phyloP scores from a whole-genome alignment of 768 basidiomycete genomes.

The Tulasnella sp. region DNA sequence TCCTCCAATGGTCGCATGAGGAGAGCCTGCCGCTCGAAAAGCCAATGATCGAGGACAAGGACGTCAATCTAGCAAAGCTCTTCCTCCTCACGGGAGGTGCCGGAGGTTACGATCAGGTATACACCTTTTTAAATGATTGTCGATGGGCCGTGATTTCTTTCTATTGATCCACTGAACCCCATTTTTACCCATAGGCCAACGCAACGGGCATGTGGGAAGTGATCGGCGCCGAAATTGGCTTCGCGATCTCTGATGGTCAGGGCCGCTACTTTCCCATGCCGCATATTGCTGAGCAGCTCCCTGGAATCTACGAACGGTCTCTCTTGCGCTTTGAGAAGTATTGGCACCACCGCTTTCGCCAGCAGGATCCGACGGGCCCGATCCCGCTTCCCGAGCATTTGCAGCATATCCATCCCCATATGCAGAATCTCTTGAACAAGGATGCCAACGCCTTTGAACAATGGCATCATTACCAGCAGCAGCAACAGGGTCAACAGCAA shows the following conservation, averaged over 20 bases:
- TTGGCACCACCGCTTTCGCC: not conserved
- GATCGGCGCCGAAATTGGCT: slow-evolving; percentile 9
- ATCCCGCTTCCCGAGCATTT: not conserved
- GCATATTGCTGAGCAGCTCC: not conserved
- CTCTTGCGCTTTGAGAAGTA: slow-evolving; percentile 4
- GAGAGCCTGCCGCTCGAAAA: not conserved
- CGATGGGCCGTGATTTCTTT: too few relatives aligned
- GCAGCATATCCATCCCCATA: not conserved
- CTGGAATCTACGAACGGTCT: not conserved
- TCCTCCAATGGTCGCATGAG: not conserved
- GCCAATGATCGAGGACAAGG: slow-evolving; percentile 1
- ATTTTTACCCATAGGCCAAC: not conserved
- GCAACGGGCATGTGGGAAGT: slow-evolving; percentile 1
- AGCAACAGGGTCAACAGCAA: not conserved
- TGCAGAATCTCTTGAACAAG: not conserved
- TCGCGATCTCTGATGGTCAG: not conserved
- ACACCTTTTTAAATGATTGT: not conserved
- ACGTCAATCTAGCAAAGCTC: slow-evolving; percentile 1
- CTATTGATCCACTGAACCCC: too few relatives aligned
- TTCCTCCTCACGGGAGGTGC: slow-evolving; percentile 2
- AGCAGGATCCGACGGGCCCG: not conserved
- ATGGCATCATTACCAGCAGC: not conserved
- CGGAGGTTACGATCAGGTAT: not conserved
- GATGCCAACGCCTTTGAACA: not conserved
- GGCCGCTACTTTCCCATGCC: not conserved